These are phyloP conservation scores for Achaetomiella virescens DNA, from an alignment of 495 filamentous ascomycete species.

Conservation along the genomic window DNA sequence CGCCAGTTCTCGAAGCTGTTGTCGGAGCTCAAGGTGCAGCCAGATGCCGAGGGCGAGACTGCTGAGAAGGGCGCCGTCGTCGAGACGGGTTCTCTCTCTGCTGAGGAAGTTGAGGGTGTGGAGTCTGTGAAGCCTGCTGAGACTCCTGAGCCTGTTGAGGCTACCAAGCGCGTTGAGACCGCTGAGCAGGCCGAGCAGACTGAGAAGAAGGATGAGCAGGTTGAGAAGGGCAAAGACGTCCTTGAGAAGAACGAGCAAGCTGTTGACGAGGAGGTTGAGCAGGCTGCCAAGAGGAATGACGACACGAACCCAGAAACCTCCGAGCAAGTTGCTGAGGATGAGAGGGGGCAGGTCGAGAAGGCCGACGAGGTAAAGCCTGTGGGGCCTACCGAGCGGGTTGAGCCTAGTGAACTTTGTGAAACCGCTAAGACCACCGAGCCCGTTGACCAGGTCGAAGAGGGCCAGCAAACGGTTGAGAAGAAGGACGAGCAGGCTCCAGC, in stretches of 20 bases:
- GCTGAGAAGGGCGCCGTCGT: slow-evolving; percentile 4
- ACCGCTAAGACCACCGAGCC: too few species aligned
- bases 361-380: background rate
- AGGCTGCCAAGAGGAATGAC: too few species aligned
- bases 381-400: background rate
- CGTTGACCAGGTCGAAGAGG: background rate
- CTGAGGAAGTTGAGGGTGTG: background rate
- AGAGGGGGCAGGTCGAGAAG: background rate
- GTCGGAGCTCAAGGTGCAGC: slow-evolving; percentile 30
- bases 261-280: too few species aligned
- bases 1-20: slow-evolving; percentile 37
- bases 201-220: background rate
- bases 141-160: background rate
- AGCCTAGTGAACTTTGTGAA: too few species aligned
- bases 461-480: background rate
- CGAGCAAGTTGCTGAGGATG: too few species aligned
- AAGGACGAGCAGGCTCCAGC: background rate
- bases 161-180: background rate
- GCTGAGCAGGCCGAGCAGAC: background rate
- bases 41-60: background rate
- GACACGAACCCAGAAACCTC: too few species aligned
- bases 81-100: too few species aligned
- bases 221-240: too few species aligned
- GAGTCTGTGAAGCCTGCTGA: background rate
- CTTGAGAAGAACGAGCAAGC: too few species aligned